Conservation (phyloP, 805 yeast genomes). For the Kazachstania bromeliacearum region DNA sequence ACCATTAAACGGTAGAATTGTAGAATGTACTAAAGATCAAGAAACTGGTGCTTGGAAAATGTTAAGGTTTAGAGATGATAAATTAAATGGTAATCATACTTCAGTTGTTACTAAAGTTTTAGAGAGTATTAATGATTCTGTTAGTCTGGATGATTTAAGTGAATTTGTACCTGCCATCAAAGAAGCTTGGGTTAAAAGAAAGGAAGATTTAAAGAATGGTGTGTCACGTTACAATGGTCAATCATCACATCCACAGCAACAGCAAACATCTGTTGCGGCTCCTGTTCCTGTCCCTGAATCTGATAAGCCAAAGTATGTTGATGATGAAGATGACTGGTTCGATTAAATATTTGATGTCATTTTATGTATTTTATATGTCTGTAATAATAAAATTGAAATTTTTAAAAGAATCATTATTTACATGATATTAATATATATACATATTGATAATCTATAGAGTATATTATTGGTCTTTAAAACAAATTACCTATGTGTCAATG, state of each 20-base stretch:
- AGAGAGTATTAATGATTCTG: conserved; percentile 79
- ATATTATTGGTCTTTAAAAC: background rate
- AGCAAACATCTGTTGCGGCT: conserved; percentile 2
- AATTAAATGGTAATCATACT: conserved; percentile 75
- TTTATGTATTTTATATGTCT: background rate
- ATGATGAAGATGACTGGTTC: conserved; percentile 29
- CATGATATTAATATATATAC: conserved; percentile 3
- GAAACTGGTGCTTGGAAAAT: conserved; percentile 66
- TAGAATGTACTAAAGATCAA: conserved; percentile 66
- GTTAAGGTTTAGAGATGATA: conserved; percentile 88
- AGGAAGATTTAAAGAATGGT: conserved; percentile 6
- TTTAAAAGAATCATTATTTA: no score
- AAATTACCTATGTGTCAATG: conserved; percentile 9
- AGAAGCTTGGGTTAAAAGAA: conserved; percentile 54
- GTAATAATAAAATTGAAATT: no score
- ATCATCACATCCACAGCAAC: background rate
- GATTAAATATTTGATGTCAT: conserved; percentile 10
- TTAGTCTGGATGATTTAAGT: conserved; percentile 65
- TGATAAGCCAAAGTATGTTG: conserved; percentile 23
- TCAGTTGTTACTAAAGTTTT: conserved; percentile 75
- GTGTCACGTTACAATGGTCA: background rate
- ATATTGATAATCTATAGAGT: background rate
- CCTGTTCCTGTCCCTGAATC: conserved; percentile 1
- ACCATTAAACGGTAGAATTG: conserved; percentile 82
- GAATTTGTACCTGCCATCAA: conserved; percentile 49